Evolutionary conservation across 805 yeast genomes (phyloP).

Genomic region (Starmerella apis): DNA sequence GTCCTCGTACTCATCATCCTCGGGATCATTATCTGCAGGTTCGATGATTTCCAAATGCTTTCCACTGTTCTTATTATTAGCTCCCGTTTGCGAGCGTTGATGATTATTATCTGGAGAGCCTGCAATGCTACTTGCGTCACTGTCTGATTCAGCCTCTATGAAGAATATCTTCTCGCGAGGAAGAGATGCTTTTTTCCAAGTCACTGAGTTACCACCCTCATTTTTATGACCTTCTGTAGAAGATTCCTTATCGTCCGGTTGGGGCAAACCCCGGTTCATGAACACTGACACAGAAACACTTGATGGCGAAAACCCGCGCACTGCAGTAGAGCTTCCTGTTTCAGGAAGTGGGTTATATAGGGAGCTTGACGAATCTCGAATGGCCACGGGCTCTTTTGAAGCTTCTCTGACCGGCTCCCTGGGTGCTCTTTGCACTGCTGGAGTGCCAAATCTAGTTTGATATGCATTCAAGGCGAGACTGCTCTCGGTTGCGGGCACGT

Average conservation of each 20-base stretch:
- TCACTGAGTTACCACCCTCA: not conserved
- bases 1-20: not conserved
- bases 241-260: not conserved
- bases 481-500: not conserved
- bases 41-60: conserved; percentile 12
- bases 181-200: conserved; percentile 14
- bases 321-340: conserved; percentile 18
- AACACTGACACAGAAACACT: conserved; percentile 34
- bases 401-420: not conserved
- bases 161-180: conserved; percentile 33
- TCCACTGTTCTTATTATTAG: not conserved
- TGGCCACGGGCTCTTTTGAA: not conserved
- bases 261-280: conserved; percentile 19
- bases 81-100: no score
- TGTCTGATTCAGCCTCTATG: conserved; percentile 34
- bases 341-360: not conserved
- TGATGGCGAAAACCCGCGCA: conserved; percentile 34
- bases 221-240: not conserved
- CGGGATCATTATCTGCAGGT: not conserved
- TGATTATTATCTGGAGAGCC: conserved; percentile 16
- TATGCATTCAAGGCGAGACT: not conserved
- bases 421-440: not conserved
- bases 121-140: conserved; percentile 17
- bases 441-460: not conserved
- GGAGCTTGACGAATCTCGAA: not conserved